Evolutionary conservation across 805 yeast species (phyloP).

Genomic region (Ogataea methylovora): DNA sequence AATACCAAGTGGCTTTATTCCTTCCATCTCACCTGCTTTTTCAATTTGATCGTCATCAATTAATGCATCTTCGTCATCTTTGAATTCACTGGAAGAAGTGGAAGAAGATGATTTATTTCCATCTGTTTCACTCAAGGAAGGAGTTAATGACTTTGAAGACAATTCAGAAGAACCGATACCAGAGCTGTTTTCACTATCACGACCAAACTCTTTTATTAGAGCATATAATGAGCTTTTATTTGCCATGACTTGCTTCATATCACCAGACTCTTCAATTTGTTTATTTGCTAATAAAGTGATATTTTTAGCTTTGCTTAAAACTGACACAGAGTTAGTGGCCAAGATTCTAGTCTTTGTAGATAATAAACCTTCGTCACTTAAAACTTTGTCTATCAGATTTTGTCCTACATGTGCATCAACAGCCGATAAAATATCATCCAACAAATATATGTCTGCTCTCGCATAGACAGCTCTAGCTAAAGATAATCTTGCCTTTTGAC

Average conservation of each 20-base stretch:
- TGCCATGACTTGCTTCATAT: conserved; percentile 33
- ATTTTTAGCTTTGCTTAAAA: conserved; percentile 48
- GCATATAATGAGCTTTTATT: conserved; percentile 22
- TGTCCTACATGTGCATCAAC: conserved; percentile 96
- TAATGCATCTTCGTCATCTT: conserved; percentile 6
- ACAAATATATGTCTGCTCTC: conserved; percentile 81
- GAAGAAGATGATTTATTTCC: conserved; percentile 1
- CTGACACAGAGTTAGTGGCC: conserved; percentile 51
- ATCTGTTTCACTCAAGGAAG: neutral
- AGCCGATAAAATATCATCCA: conserved; percentile 93
- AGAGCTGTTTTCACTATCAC: conserved; percentile 8
- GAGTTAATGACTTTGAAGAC: neutral
- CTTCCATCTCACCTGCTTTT: conserved; percentile 5
- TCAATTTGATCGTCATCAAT: conserved; percentile 4
- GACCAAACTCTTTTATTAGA: conserved; percentile 32
- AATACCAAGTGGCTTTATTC: conserved; percentile 7
- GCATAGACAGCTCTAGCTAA: conserved; percentile 95
- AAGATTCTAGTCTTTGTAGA: conserved; percentile 45
- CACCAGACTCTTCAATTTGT: conserved; percentile 47
- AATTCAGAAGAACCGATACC: neutral
- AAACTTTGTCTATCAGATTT: conserved; percentile 60
- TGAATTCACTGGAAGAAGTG: conserved; percentile 2
- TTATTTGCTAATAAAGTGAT: conserved; percentile 53
- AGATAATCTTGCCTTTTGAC: conserved; percentile 93
- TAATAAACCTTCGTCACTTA: conserved; percentile 39